These are phyloP conservation scores for Geotrichum fermentans DNA, from an alignment of 1,139 yeast species.

Conservation along the genomic window DNA sequence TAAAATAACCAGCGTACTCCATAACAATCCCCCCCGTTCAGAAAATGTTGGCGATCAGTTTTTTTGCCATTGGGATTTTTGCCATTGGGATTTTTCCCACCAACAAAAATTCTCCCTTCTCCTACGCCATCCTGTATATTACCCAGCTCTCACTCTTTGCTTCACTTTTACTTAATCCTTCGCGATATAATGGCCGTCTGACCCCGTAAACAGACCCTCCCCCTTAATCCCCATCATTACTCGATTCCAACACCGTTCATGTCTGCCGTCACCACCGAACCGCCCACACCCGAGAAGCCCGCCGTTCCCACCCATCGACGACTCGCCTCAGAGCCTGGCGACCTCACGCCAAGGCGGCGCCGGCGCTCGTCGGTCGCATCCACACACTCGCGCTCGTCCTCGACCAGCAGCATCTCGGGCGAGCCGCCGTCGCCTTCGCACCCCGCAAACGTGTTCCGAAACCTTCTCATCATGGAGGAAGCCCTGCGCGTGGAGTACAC, in stretches of 20 bases:
- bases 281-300: constrained; percentile 6
- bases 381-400: constrained; percentile 14
- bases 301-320: not conserved
- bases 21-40: too few species aligned
- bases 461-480: constrained; percentile 78
- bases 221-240: too few species aligned
- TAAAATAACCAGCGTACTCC: not conserved
- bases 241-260: not conserved
- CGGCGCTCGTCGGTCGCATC: constrained; percentile 19
- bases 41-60: not conserved
- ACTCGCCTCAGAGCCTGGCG: constrained; percentile 7
- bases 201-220: too few species aligned
- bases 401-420: constrained; percentile 10
- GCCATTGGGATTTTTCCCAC: not conserved
- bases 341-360: constrained; percentile 13
- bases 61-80: not conserved
- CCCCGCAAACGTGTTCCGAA: constrained; percentile 42
- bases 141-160: not conserved
- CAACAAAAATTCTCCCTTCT: not conserved
- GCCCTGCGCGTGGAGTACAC: constrained; percentile 72
- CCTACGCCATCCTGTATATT: not conserved
- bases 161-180: too few species aligned
- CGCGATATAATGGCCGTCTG: too few species aligned
- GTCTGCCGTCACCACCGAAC: constrained; percentile 8
- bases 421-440: constrained; percentile 23